A percentile compares a stretch with the other conserved stretches of the same genome.
Evolutionary conservation across 2,329 filamentous ascomycete species (phyloP).

Genomic region (Epichloe glyceriae): DNA sequence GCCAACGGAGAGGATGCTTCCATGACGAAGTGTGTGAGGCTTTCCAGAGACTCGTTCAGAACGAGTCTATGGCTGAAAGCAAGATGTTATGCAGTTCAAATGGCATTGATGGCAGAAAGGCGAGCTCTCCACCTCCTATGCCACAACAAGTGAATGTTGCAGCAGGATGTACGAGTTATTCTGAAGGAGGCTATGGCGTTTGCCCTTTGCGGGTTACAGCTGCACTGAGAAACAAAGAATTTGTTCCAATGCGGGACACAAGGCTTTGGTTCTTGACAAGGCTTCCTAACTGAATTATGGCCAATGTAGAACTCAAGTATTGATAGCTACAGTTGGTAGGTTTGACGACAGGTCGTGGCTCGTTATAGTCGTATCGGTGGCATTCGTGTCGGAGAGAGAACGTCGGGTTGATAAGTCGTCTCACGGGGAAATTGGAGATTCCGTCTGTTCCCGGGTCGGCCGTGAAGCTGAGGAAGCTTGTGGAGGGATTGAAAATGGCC

Average conservation of each 20-base stretch:
- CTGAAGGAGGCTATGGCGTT: background rate
- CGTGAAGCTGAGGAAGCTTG: background rate
- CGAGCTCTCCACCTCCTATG: background rate
- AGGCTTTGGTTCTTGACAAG: background rate
- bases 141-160: conserved; percentile 23
- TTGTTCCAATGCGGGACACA: background rate
- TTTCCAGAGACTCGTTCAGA: conserved; percentile 3
- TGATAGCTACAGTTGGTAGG: background rate
- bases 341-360: conserved; percentile 12
- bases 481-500: background rate
- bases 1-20: conserved; percentile 89
- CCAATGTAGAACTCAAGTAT: background rate
- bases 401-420: conserved; percentile 4
- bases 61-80: conserved; percentile 1
- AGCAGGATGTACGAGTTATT: conserved; percentile 6
- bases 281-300: background rate
- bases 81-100: background rate
- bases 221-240: background rate
- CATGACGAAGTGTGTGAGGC: conserved; percentile 39
- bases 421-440: background rate
- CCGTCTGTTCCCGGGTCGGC: background rate
- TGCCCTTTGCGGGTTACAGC: background rate
- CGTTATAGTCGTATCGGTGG: conserved; percentile 20
- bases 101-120: conserved; percentile 2
- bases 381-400: conserved; percentile 17